Evolutionary conservation across 192 early-diverging fungal genomes (phyloP).

Genomic region (Chytriomyces hyalinus): DNA sequence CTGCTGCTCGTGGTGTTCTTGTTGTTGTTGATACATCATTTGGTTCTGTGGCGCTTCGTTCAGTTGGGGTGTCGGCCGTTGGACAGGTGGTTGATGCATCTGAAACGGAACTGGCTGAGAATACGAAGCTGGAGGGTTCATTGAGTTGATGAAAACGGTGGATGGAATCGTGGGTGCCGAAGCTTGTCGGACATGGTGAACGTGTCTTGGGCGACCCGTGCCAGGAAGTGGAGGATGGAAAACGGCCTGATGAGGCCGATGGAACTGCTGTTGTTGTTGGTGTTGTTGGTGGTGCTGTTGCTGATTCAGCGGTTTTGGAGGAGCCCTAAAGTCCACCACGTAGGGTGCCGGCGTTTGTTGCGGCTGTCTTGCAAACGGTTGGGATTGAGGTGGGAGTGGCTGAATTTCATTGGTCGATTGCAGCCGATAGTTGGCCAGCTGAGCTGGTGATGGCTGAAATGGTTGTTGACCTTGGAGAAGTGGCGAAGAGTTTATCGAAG

Average conservation of each 20-base stretch:
- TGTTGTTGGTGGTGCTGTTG: no score
- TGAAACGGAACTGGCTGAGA: not conserved
- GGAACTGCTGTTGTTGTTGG: no score
- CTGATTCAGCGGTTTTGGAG: not conserved
- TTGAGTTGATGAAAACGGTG: not conserved
- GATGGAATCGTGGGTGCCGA: not conserved
- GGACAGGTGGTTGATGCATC: not conserved
- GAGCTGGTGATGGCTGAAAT: not conserved
- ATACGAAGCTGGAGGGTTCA: not conserved
- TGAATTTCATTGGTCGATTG: not conserved
- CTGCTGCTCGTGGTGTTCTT: not conserved
- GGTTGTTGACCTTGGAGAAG: not conserved
- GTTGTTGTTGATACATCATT: no score
- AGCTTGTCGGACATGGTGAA: not conserved
- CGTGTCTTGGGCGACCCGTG: not conserved
- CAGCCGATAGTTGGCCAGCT: not conserved
- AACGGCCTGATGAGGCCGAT: not conserved
- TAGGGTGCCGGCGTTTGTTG: not conserved
- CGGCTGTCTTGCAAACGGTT: not conserved
- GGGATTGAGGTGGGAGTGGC: not conserved
- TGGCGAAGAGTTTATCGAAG: not conserved
- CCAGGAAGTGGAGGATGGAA: not conserved
- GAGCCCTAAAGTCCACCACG: not conserved
- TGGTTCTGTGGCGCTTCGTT: no score
- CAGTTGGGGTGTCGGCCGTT: no score